Conservation (phyloP, 345 rosid genomes). For the Brassica nigra region DNA sequence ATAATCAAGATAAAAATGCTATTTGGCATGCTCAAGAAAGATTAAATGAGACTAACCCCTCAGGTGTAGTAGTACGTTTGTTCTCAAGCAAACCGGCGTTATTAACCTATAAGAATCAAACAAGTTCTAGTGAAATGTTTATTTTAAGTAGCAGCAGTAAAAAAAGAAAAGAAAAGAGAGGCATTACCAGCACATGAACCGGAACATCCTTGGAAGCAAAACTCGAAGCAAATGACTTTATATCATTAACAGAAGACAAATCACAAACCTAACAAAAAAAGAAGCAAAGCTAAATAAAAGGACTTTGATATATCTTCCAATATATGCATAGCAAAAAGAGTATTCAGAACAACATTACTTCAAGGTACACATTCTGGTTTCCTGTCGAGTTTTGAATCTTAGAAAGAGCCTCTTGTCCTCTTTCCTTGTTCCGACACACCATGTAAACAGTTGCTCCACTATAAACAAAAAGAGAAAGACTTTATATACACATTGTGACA, state of each 20-base stretch:
- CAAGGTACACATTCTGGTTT: constrained; percentile 72
- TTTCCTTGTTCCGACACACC: constrained; percentile 83
- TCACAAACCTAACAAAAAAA: constrained; percentile 69
- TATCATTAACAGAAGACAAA: constrained; percentile 70
- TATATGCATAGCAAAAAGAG: constrained; percentile 8
- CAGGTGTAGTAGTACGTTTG: constrained; percentile 57
- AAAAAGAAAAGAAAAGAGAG: not conserved
- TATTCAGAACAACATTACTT: constrained; percentile 52
- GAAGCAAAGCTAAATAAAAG: constrained; percentile 16
- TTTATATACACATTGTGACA: not conserved
- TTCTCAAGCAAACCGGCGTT: constrained; percentile 85
- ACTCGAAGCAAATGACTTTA: constrained; percentile 78
- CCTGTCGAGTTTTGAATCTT: constrained; percentile 70
- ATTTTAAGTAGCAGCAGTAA: not conserved
- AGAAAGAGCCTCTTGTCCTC: constrained; percentile 83
- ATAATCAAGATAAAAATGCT: not conserved
- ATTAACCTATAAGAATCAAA: constrained; percentile 57
- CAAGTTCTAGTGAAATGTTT: not conserved
- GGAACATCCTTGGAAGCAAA: constrained; percentile 75
- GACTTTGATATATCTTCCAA: constrained; percentile 3
- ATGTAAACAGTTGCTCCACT: constrained; percentile 90
- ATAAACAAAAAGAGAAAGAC: not conserved
- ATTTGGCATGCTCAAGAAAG: not conserved
- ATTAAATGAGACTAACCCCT: constrained; percentile 59
- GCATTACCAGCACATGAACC: constrained; percentile 75